Evolutionary conservation across 495 filamentous ascomycete species (phyloP).

Genomic region (Lasiosphaeria hispida): DNA sequence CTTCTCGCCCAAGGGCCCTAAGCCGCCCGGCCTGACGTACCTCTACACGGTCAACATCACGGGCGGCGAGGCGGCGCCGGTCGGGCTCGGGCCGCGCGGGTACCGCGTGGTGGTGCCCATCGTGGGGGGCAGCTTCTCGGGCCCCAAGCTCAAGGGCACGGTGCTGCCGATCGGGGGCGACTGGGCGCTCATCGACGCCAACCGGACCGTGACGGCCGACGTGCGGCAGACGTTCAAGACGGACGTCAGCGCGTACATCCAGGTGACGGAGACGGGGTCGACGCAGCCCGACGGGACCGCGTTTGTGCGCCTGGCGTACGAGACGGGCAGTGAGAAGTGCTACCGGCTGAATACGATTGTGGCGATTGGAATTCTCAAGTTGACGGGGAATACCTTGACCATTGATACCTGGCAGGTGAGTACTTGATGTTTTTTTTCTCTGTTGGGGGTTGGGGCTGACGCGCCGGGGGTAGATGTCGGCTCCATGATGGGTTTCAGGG

Average conservation of each 20-base stretch:
- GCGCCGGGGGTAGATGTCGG: too few relatives aligned
- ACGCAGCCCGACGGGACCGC: slow-evolving; percentile 15
- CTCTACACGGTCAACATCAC: slow-evolving; percentile 26
- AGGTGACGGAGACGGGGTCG: slow-evolving; percentile 14
- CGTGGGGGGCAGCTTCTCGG: slow-evolving; percentile 16
- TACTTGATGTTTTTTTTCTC: neutral
- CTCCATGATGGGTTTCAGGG: too few relatives aligned
- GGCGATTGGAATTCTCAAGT: slow-evolving; percentile 9
- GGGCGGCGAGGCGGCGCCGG: slow-evolving; percentile 5
- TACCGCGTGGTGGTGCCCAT: slow-evolving; percentile 17
- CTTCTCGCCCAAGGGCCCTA: slow-evolving; percentile 5
- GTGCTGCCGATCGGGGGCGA: slow-evolving; percentile 20
- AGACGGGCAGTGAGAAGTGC: slow-evolving; percentile 18
- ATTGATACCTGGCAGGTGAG: slow-evolving; percentile 18
- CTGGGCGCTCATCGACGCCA: slow-evolving; percentile 20
- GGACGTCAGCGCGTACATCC: slow-evolving; percentile 17
- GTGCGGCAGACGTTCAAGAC: slow-evolving; percentile 23
- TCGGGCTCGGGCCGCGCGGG: slow-evolving; percentile 13
- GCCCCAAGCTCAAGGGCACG: slow-evolving; percentile 20
- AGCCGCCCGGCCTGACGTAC: slow-evolving; percentile 14
- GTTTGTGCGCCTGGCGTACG: slow-evolving; percentile 9
- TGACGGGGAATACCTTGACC: neutral
- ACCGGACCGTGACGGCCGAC: slow-evolving; percentile 15
- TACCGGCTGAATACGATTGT: slow-evolving; percentile 18
- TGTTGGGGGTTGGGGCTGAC: too few relatives aligned